Evolutionary conservation across 176 grass and related monocot species (phyloP), one percentile per base, ranked within the genome.

Genomic region (Rhipidocladum racemiflorum): DNA sequence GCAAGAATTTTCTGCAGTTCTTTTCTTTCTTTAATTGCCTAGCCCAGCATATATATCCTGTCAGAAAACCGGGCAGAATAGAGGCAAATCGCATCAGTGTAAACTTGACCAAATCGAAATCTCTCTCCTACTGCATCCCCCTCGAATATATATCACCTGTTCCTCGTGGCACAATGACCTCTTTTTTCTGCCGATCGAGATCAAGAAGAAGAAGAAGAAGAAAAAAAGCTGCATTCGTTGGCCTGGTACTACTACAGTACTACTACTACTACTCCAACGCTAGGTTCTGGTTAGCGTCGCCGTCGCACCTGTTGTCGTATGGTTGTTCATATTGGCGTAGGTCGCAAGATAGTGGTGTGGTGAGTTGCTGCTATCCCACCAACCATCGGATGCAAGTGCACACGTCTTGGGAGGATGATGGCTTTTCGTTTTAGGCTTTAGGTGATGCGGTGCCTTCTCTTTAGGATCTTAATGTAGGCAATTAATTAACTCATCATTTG

Each of bases 281-380:
- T 10, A 57, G 61, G 40, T 43, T 80, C 81, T n/a, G 7, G 24
- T 23, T 34, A 23, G 71, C 68, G 61, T 72, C 30, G 81, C 61
- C 28, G 71, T 75, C 70, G 61, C 62, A 59, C 83, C 79, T 11
- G 83, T 67, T 86, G 54, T 72, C 32, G 68, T 29, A 67, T 23
- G 48, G 46, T 27, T 65, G 74, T 36, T 16, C 18, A 9, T 48
- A 25, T 43, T 74, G 73, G 79, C 88, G 79, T 90, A 82, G 84
- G 66, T 68, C 66, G 46, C 73, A 86, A 81, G 79, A 51, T 12
- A 83, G 49, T 48, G 40, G 84, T 78, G 49, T 43, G 88, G 88
- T 90, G 88, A 83, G 83, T 86, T 7, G 83, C 78, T 28, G 78
- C 88, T 81, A 66, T 90, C 83, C 38, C 65, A 81, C 59, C 84